A percentile compares a stretch with the other conserved stretches of the same genome.
Conservation (phyloP, 345 rosid genomes). For the Theobroma cacao region DNA sequence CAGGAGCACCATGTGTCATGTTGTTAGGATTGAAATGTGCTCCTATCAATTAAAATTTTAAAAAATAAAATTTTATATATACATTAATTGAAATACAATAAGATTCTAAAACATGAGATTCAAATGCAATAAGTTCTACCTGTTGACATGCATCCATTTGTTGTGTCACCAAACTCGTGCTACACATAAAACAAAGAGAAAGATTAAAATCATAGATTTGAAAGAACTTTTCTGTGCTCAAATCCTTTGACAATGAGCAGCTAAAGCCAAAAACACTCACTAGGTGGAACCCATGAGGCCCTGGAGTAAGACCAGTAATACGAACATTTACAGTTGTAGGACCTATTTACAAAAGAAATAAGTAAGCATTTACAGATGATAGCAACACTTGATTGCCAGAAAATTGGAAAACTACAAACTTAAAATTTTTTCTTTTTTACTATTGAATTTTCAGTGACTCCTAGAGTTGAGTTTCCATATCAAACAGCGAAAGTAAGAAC, state of each 20-base stretch:
- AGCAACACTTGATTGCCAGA: background rate
- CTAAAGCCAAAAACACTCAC: slow-evolving; percentile 40
- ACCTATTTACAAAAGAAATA: slow-evolving; percentile 44
- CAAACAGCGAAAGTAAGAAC: background rate
- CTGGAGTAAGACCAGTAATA: slow-evolving; percentile 82
- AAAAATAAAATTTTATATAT: background rate
- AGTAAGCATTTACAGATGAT: background rate
- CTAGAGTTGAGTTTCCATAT: background rate
- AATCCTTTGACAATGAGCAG: slow-evolving; percentile 6
- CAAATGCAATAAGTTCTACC: slow-evolving; percentile 37
- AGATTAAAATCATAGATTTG: background rate
- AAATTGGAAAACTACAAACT: background rate
- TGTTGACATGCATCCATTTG: slow-evolving; percentile 97
- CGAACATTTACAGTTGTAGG: slow-evolving; percentile 89
- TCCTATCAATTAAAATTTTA: slow-evolving; percentile 39
- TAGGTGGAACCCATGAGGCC: slow-evolving; percentile 41
- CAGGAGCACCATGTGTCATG: slow-evolving; percentile 94
- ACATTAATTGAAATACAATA: background rate
- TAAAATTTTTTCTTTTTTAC: background rate
- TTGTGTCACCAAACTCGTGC: slow-evolving; percentile 98
- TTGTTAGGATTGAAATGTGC: slow-evolving; percentile 90
- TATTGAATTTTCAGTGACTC: background rate
- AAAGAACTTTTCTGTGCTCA: background rate
- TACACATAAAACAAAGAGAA: slow-evolving; percentile 22
- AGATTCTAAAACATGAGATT: background rate